Percentiles rank a stretch among this genome's conserved stretches.
Evolutionary conservation across 176 grass and related monocot species (phyloP).

Genomic region (Alopecurus myosuroides): DNA sequence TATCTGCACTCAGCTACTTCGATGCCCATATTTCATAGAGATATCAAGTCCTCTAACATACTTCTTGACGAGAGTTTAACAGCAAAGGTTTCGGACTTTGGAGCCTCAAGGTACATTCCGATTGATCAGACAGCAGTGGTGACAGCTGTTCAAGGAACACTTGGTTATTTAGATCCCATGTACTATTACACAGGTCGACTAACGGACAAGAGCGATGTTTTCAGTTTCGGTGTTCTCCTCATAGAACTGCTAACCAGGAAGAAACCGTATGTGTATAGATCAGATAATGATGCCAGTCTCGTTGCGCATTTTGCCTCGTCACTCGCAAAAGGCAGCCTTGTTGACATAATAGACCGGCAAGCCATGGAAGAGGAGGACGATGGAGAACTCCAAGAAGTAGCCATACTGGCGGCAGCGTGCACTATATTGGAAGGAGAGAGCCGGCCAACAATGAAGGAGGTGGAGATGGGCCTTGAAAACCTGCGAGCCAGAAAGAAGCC

Average conservation of each 20-base stretch:
- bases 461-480: slow-evolving; percentile 18
- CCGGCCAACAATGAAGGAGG: slow-evolving; percentile 18
- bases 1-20: slow-evolving; percentile 47
- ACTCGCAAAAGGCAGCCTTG: neutral
- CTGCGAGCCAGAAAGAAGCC: neutral
- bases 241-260: slow-evolving; percentile 39
- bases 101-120: slow-evolving; percentile 46
- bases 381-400: slow-evolving; percentile 15
- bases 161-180: slow-evolving; percentile 52
- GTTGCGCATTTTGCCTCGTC: neutral
- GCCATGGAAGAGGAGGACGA: neutral
- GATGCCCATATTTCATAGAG: slow-evolving; percentile 43
- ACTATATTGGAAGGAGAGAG: slow-evolving; percentile 16
- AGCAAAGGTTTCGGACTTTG: slow-evolving; percentile 53
- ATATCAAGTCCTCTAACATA: slow-evolving; percentile 56
- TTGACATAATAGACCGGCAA: neutral
- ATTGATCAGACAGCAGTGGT: slow-evolving; percentile 29
- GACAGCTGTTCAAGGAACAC: slow-evolving; percentile 43
- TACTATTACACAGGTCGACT: slow-evolving; percentile 43
- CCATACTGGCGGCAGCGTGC: slow-evolving; percentile 17
- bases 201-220: slow-evolving; percentile 48
- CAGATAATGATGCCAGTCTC: neutral
- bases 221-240: slow-evolving; percentile 44
- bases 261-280: neutral
- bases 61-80: slow-evolving; percentile 46